phyloP scores from a whole-genome alignment of 2,329 filamentous ascomycete species.

The Ophiostoma tasmaniense region DNA sequence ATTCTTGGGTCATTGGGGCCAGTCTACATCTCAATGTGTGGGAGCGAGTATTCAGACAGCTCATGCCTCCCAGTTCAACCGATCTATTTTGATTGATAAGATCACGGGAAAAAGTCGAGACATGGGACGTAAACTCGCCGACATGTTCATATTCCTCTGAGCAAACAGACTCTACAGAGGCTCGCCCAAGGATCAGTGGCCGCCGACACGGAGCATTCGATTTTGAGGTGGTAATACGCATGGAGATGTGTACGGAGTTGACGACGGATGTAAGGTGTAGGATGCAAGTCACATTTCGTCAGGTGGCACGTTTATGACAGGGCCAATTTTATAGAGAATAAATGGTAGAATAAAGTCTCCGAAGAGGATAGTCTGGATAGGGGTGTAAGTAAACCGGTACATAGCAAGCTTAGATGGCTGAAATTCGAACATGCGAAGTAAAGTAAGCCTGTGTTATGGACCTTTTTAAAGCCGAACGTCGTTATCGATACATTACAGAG shows the following conservation, averaged over 20 bases:
- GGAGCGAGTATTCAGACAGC: no score
- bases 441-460: no score
- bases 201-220: neutral
- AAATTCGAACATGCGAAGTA: no score
- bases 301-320: neutral
- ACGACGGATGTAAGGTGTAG: neutral
- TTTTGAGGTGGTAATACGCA: neutral
- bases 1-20: no score
- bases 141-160: no score
- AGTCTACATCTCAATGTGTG: no score
- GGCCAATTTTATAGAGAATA: neutral
- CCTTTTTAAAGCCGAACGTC: no score
- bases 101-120: no score
- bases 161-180: neutral
- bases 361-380: neutral
- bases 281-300: neutral
- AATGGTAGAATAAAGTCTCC: neutral
- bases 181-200: neutral
- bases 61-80: no score
- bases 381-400: neutral
- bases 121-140: no score
- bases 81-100: no score
- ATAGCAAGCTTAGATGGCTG: neutral
- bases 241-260: neutral
- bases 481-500: no score